Conservation (phyloP, 768 basidiomycete species). For the Leccinum uliginosum region DNA sequence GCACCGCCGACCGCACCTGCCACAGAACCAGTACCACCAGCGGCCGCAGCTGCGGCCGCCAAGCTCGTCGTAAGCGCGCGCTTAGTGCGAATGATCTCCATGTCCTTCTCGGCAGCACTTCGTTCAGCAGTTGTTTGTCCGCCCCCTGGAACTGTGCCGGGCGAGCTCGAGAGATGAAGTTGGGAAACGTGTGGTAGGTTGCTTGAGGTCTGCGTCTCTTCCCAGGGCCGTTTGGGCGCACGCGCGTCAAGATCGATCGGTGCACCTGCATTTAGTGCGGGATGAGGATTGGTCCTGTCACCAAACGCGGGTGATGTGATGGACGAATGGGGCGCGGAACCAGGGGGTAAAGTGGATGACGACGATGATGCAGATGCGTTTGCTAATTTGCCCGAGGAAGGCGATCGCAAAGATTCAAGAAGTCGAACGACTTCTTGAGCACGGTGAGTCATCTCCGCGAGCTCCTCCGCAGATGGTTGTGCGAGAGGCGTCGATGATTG, state of each 20-base stretch:
- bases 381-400: conserved; percentile 21
- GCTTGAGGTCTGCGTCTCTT: conserved; percentile 40
- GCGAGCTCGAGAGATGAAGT: conserved; percentile 20
- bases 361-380: conserved; percentile 10
- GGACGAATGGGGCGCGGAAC: conserved; percentile 14
- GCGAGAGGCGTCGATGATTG: conserved; percentile 44
- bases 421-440: conserved; percentile 66
- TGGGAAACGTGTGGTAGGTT: conserved; percentile 22
- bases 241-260: conserved; percentile 35
- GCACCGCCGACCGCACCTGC: conserved; percentile 25
- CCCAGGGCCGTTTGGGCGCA: conserved; percentile 77
- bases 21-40: conserved; percentile 32
- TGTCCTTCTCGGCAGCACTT: conserved; percentile 74
- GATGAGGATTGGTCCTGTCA: conserved; percentile 18
- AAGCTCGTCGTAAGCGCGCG: conserved; percentile 65
- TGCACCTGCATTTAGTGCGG: conserved; percentile 27
- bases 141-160: conserved; percentile 9
- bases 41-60: conserved; percentile 42
- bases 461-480: conserved; percentile 52
- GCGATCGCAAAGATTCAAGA: conserved; percentile 40
- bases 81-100: conserved; percentile 80
- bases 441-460: conserved; percentile 65
- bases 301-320: conserved; percentile 19
- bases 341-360: conserved; percentile 10
- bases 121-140: conserved; percentile 39